Base-by-base conservation (phyloP, 2,329 filamentous ascomycete species). In the Aureobasidium sp. region DNA sequence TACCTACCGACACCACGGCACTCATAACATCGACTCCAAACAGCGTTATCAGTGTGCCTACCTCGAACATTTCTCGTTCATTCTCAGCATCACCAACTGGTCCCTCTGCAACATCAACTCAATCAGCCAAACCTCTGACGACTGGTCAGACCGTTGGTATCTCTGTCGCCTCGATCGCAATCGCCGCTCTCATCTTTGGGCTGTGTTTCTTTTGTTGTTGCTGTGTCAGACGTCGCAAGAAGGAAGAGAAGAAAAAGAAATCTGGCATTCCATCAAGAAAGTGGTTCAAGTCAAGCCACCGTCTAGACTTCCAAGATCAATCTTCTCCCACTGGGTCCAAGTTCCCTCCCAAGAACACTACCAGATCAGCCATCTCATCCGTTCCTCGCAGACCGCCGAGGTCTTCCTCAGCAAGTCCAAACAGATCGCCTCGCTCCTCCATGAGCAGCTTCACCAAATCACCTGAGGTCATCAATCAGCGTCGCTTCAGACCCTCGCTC, bases 291-390 rank as follows among this genome's bases (percentile, higher is more conserved):
- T 39, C 48, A 34, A 53, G 59, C 6, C 61, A 69, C 16, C 72
- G 69, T n/a, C 72, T 71, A 45, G 71, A 73, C 59, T 73, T 73
- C 55, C 63, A 69, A 13, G 70, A 72, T 62, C 66, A 71, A 36
- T 67, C 64, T 10, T 67, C 71, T 25, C 64, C 69, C 9, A 65
- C 65, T 1, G 65, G 67, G 41, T 66, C 68, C 29, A 65, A 64
- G 9, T 67, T 66, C n/a, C 32, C 13, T 29, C 29, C 32, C 6
- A 58, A 39, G 52, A 65, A 63, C 25, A 54, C 65, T 44, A 62
- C 58, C 27, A 34, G 62, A 50, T 49, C 59, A n/a, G 39, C 42
- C n/a, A 37, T 30, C 5, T 30, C 42, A 5, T 37, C 42, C 1
- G 54, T 30, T n/a, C 54, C 54, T 13, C 5, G 6, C 62, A 52